Evolutionary conservation across 441 rosid species (phyloP).

Genomic region (Breynia disticha): DNA sequence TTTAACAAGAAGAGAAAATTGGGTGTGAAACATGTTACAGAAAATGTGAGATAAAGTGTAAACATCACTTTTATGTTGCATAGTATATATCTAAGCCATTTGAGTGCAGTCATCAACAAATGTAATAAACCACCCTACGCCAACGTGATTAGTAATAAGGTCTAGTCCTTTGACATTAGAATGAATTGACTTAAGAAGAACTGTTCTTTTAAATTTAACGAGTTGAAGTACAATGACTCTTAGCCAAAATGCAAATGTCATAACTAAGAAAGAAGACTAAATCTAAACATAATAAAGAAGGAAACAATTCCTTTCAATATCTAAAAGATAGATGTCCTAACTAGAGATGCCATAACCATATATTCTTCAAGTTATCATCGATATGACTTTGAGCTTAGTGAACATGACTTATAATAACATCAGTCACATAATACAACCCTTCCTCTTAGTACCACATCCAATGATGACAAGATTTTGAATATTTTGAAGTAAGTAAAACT

Average conservation of each 20-base stretch:
- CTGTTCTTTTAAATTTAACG: background rate
- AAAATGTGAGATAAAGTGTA: background rate
- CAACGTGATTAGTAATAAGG: background rate
- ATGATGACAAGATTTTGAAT: too few relatives aligned
- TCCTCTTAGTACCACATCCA: too few relatives aligned
- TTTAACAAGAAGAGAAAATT: background rate
- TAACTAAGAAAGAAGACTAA: too few relatives aligned
- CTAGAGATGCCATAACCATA: too few relatives aligned
- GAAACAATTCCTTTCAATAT: too few relatives aligned
- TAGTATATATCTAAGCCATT: slow-evolving; percentile 1
- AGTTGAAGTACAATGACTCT: background rate
- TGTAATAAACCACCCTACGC: background rate
- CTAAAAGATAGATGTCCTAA: too few relatives aligned
- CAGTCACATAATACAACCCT: too few relatives aligned
- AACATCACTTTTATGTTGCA: slow-evolving; percentile 1
- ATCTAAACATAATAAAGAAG: too few relatives aligned
- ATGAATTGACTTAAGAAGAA: background rate
- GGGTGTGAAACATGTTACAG: background rate
- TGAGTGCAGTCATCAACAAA: slow-evolving; percentile 3
- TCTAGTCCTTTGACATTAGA: background rate
- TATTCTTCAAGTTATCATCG: too few relatives aligned
- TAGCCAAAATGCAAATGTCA: background rate
- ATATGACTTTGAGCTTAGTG: too few relatives aligned
- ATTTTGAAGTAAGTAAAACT: too few relatives aligned
- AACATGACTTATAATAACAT: too few relatives aligned